Base-by-base conservation (phyloP, 2,329 filamentous ascomycete genomes). In the Monilinia fructigena region DNA sequence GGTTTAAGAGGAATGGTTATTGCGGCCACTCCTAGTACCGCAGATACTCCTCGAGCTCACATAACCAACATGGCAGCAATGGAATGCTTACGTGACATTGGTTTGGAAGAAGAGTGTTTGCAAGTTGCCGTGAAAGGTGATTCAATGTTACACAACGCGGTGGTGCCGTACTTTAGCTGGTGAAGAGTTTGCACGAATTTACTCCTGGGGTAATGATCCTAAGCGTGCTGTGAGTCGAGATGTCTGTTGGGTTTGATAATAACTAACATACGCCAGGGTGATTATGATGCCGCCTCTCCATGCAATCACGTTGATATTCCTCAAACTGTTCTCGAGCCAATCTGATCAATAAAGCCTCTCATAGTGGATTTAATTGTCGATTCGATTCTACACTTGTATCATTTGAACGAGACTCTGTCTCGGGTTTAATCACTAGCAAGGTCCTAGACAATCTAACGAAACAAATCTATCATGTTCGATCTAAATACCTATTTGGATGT, bases 401-500 rank as follows among this genome's bases (percentile, higher is more conserved):
- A 1, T 79, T 80, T 47, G 69, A 72, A 53, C 59, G 54, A 4
- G 53, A 70, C 26, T 38, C 40, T 8, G 20, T 48, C 2, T 63
- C 68, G n/a, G 63, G 69, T 12, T 70, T 74, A 0, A 72, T 72
- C 16, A 53, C 76, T 2, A 75, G 75, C 76, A 77, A 64, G 0
- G 67, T 82, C 1, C 71, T 72, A 14, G 80, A 82, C 66, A 75
- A 75, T 7, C 45, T 80, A 6, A 76, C 78, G 0, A 73, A 75
- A 0, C 48, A 69, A 1, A 68, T 75, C 16, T 85, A 83, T 73
- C 69, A 71, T 31, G 79, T 88, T 50, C 77, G 78, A 11, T 81
- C 84, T 0, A 82, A 81, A 63, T 88, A 84, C 68, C 76, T 89
- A 10, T 86, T 88, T 68, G 86, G 86, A 3, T 83, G 82, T 55